A percentile compares a stretch with the other conserved stretches of the same genome.
Evolutionary conservation across 2,329 filamentous ascomycete species (phyloP).

Genomic region (Ophiostoma novo-ulmi): DNA sequence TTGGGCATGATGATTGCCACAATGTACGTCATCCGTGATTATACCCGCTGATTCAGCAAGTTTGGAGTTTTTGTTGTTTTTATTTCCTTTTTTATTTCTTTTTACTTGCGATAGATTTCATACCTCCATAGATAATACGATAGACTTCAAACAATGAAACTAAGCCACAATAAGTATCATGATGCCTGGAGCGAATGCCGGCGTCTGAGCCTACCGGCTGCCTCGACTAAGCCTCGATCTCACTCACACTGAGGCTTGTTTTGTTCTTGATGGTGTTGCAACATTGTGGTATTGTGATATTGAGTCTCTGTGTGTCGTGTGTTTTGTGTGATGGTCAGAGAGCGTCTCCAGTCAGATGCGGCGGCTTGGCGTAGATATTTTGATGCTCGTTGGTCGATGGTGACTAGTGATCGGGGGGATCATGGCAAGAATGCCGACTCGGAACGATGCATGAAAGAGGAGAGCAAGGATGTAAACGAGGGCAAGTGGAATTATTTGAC

Average conservation of each 20-base stretch:
- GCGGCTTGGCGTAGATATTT: neutral
- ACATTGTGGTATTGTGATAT: neutral
- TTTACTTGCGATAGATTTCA: neutral
- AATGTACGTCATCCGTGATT: conserved; percentile 12
- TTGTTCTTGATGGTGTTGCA: neutral
- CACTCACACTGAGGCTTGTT: neutral
- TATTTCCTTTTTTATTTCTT: neutral
- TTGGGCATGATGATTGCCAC: conserved; percentile 32
- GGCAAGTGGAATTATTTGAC: neutral
- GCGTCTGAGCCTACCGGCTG: neutral
- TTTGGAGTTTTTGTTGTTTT: neutral
- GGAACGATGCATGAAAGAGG: neutral
- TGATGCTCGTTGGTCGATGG: neutral
- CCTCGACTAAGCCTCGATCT: no score
- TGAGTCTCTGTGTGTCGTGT: neutral
- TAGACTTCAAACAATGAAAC: neutral
- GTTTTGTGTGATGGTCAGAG: neutral
- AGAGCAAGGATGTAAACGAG: conserved; percentile 1
- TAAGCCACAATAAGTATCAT: neutral
- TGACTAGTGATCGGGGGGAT: neutral
- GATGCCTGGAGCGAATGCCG: neutral
- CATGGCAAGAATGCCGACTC: neutral
- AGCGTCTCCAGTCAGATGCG: neutral
- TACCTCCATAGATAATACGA: neutral
- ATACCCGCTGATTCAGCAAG: neutral